Conservation (phyloP, 768 basidiomycete genomes). For the Leccinum subtestaceum region DNA sequence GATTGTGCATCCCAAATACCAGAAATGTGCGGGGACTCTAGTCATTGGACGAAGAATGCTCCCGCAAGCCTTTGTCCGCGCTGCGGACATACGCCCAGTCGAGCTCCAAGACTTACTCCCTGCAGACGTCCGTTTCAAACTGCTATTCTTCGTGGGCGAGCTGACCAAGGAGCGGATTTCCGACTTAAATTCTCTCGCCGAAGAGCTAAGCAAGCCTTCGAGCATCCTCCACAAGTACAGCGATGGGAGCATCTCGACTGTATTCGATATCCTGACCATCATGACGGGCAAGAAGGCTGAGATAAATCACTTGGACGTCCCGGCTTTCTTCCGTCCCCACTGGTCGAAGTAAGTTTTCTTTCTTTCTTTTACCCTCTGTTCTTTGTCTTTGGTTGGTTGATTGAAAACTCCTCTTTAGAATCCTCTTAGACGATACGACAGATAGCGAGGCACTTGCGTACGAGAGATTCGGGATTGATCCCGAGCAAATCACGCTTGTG, state of each 20-base stretch:
- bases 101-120: constrained; percentile 43
- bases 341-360: constrained; percentile 40
- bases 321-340: constrained; percentile 36
- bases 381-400: neutral
- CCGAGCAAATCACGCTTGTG: constrained; percentile 30
- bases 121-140: constrained; percentile 38
- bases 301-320: constrained; percentile 35
- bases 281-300: constrained; percentile 30
- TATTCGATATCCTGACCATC: constrained; percentile 35
- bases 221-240: constrained; percentile 31
- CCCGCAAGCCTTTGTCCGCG: constrained; percentile 35
- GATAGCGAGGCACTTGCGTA: constrained; percentile 31
- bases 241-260: constrained; percentile 17
- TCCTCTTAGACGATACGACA: constrained; percentile 36
- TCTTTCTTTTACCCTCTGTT: neutral
- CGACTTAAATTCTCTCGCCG: constrained; percentile 27
- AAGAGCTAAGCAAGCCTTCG: constrained; percentile 24
- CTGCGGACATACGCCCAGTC: constrained; percentile 35
- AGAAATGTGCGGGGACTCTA: constrained; percentile 31
- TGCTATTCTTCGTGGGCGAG: constrained; percentile 35
- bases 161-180: constrained; percentile 19
- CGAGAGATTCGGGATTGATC: constrained; percentile 33
- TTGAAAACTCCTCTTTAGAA: constrained; percentile 18
- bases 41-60: constrained; percentile 39
- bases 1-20: constrained; percentile 33